These are phyloP conservation scores for Yamadazyma endophytica DNA, from an alignment of 805 yeast genomes.

Conservation along the genomic window DNA sequence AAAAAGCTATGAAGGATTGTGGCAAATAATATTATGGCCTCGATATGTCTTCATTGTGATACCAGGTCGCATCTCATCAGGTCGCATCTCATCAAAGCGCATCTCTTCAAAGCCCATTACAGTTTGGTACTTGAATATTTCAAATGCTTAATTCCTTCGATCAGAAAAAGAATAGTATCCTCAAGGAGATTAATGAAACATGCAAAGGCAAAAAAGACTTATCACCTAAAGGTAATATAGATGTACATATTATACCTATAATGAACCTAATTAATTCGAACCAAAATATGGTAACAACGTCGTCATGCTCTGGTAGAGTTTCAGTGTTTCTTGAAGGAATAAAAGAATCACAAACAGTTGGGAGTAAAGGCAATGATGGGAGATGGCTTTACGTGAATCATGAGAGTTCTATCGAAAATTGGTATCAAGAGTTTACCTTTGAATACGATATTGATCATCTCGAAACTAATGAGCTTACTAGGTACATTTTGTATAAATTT, in stretches of 20 bases:
- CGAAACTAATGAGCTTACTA: slow-evolving; percentile 18
- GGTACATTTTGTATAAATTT: slow-evolving; percentile 70
- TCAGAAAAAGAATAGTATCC: slow-evolving; percentile 57
- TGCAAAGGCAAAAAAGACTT: slow-evolving; percentile 48
- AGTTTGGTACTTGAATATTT: too few species aligned
- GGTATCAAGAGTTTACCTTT: slow-evolving; percentile 40
- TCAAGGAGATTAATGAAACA: slow-evolving; percentile 48
- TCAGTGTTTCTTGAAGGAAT: slow-evolving; percentile 77
- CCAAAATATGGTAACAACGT: slow-evolving; percentile 73
- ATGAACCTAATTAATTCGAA: slow-evolving; percentile 63
- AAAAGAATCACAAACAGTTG: slow-evolving; percentile 44
- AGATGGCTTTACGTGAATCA: slow-evolving; percentile 81
- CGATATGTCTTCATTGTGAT: too few species aligned
- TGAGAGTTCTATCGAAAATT: slow-evolving; percentile 43
- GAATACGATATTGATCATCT: slow-evolving; percentile 7
- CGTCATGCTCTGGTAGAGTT: slow-evolving; percentile 85
- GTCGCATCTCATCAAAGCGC: too few species aligned
- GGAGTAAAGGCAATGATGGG: slow-evolving; percentile 86
- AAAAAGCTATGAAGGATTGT: too few species aligned
- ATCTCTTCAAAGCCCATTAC: too few species aligned
- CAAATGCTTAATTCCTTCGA: slow-evolving; percentile 52
- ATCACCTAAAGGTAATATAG: slow-evolving; percentile 91
- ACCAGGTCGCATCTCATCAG: too few species aligned
- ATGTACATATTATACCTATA: slow-evolving; percentile 66
- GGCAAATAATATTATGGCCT: too few species aligned